Evolutionary conservation across 2,329 filamentous ascomycete genomes (phyloP), one percentile per base, ranked within the genome.

Genomic region (Pseudogymnoascus sp.): DNA sequence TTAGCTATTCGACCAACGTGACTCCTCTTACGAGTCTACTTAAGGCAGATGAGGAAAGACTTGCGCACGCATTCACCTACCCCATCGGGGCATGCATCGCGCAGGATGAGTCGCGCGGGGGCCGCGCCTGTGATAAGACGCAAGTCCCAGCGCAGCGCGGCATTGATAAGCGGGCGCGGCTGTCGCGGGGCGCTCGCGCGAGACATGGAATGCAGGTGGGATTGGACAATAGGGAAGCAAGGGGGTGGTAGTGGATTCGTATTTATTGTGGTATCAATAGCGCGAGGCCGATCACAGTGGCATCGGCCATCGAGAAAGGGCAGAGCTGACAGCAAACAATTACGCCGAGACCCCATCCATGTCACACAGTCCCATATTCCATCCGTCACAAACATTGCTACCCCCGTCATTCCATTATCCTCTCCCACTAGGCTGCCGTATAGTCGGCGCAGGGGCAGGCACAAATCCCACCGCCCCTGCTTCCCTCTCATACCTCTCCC

Each of bases 161-260:
- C 49, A 55, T 55, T 55, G 49, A 55, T 55, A 55, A 35, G 49
- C 49, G 26, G 14, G 26, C 49, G 49, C 49, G 49, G 49, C 49
- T 29, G 49, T 6, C n/a, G 11, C n/a, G 49, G n/a, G 16, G 14
- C 45, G 14, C 45, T 55, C 26, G 21, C 45, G 45, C 45, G 45
- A 33, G 45, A 55, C 45, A 55, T 33, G 26, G 45, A 55, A 33
- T 19, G 45, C 45, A 31, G 45, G 10, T 55, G 45, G 45, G 26
- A 55, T 55, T 55, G 45, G 45, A 31, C n/a, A 11, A n/a, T 19
- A n/a, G 45, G 26, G 26, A 55, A 55, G 45, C 45, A 55, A 55
- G n/a, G 45, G n/a, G 31, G 45, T 33, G 45, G n/a, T 52, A 52
- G 26, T 52, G 45, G 45, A 31, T 52, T 8, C 31, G 12, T 31